phyloP scores from a whole-genome alignment of 352 stramenopile species.

The Phytophthora cactorum region DNA sequence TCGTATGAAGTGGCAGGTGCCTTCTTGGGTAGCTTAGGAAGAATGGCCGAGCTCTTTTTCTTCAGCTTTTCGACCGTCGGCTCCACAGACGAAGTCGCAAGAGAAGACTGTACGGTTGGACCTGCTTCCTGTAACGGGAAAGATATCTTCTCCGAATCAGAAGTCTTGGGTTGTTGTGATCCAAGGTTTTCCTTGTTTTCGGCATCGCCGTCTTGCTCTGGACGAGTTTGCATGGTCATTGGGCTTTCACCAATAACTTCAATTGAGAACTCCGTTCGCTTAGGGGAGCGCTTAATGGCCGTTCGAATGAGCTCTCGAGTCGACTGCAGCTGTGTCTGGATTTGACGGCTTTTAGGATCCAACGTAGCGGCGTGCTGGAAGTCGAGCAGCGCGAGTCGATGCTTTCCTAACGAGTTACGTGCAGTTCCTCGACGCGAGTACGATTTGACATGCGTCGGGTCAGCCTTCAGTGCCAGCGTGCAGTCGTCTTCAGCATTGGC shows the following conservation, averaged over 20 bases:
- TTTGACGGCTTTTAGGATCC: constrained; percentile 80
- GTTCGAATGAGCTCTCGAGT: constrained; percentile 72
- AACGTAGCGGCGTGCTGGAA: constrained; percentile 67
- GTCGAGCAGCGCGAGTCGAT: constrained; percentile 83
- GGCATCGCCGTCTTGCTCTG: constrained; percentile 11
- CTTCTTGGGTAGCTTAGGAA: constrained; percentile 71
- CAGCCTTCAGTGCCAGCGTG: constrained; percentile 77
- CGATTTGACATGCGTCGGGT: constrained; percentile 88
- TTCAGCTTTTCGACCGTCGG: constrained; percentile 1
- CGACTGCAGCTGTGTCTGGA: constrained; percentile 58
- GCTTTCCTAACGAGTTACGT: constrained; percentile 87
- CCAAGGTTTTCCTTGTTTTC: constrained; percentile 30
- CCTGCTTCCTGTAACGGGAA: constrained; percentile 8
- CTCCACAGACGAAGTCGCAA: not conserved
- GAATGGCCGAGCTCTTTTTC: constrained; percentile 18
- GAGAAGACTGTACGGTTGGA: not conserved
- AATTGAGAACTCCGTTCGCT: constrained; percentile 54
- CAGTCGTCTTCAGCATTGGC: constrained; percentile 91
- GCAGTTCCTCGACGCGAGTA: constrained; percentile 83
- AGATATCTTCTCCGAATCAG: constrained; percentile 11
- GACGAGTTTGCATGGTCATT: not conserved
- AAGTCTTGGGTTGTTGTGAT: constrained; percentile 3
- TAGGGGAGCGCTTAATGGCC: constrained; percentile 72
- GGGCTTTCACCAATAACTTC: constrained; percentile 40
- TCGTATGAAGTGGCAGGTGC: constrained; percentile 77